These are phyloP conservation scores for Glaciozyma antarctica DNA, from an alignment of 768 basidiomycete species.

Conservation along the genomic window DNA sequence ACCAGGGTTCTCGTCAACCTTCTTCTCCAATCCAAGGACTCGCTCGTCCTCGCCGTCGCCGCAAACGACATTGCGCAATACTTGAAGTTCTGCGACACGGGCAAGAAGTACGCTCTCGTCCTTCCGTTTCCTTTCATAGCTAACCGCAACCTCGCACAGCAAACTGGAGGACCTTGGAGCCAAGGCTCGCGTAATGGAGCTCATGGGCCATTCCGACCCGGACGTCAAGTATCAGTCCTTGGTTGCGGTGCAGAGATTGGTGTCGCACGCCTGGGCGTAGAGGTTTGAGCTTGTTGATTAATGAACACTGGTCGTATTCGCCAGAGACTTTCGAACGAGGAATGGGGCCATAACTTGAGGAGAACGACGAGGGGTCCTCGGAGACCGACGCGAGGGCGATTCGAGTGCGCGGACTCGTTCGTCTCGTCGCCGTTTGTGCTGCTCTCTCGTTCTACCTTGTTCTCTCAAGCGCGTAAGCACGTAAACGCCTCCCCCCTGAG, in stretches of 20 bases:
- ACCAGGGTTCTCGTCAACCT: constrained; percentile 63
- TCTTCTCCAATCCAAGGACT: constrained; percentile 59
- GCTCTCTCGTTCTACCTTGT: no score
- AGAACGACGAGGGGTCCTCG: no score
- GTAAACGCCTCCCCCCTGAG: no score
- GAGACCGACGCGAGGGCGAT: no score
- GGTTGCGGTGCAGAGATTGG: constrained; percentile 65
- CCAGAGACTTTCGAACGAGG: no score
- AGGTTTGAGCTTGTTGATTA: no score
- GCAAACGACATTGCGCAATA: constrained; percentile 90
- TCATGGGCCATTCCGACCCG: constrained; percentile 78
- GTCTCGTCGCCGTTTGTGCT: no score
- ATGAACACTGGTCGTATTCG: no score
- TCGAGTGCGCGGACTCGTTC: no score
- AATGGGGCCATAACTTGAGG: no score
- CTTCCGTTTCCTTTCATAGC: not conserved
- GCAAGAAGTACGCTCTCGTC: constrained; percentile 60
- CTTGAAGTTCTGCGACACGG: constrained; percentile 79
- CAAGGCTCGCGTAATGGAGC: constrained; percentile 50
- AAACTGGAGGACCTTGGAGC: constrained; percentile 67
- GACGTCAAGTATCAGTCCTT: constrained; percentile 90
- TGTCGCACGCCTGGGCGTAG: not conserved
- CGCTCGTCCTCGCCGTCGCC: constrained; percentile 72
- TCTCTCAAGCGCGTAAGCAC: no score
- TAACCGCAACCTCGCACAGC: not conserved